A percentile compares a stretch with the other conserved stretches of the same genome.
These are phyloP conservation scores for Paecilomyces variotii DNA, from an alignment of 2,329 filamentous ascomycete species.

Conservation along the genomic window DNA sequence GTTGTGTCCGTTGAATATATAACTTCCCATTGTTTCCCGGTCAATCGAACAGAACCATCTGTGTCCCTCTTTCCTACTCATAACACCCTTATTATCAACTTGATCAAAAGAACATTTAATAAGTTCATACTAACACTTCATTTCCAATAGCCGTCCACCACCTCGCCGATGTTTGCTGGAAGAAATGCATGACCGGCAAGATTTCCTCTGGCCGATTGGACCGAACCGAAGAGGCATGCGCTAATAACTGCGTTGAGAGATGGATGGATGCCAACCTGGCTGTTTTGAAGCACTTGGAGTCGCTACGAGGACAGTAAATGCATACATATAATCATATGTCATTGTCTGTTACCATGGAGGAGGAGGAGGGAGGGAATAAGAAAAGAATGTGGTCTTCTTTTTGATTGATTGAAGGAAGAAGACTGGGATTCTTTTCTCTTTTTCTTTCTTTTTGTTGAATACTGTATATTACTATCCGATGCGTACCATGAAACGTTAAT, in stretches of 20 bases:
- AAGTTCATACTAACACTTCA: constrained; percentile 6
- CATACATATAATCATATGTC: not conserved
- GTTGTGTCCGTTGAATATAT: too few species aligned
- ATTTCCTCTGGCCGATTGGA: constrained; percentile 69
- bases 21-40: too few species aligned
- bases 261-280: constrained; percentile 84
- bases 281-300: constrained; percentile 78
- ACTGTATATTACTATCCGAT: not conserved
- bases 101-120: not conserved
- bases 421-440: not conserved
- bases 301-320: constrained; percentile 40
- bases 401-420: not conserved
- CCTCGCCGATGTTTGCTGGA: constrained; percentile 78
- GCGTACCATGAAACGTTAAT: not conserved
- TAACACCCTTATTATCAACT: constrained; percentile 1
- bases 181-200: constrained; percentile 74
- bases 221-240: constrained; percentile 68
- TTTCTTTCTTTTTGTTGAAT: not conserved
- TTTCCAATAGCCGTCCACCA: constrained; percentile 51
- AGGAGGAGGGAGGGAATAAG: not conserved
- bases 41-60: too few species aligned
- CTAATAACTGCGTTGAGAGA: constrained; percentile 86
- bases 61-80: not conserved
- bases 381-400: not conserved
- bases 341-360: not conserved